Conservation (phyloP, 306 rosid species). For the Biancaea sappan region DNA sequence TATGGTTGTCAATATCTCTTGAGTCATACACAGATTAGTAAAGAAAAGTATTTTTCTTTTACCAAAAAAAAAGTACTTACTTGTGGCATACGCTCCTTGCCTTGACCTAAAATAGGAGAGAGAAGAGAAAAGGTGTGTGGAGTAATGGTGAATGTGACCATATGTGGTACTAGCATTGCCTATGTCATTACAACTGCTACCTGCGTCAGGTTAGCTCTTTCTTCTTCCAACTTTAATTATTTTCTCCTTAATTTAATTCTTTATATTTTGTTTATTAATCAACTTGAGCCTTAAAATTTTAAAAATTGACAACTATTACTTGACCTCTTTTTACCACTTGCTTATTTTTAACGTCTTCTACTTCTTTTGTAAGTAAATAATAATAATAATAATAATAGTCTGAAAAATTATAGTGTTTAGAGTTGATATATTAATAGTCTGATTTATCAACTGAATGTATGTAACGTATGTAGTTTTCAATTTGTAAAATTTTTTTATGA, state of each 20-base stretch:
- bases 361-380: no score
- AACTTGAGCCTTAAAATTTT: no score
- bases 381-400: no score
- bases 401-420: no score
- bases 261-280: background rate
- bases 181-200: slow-evolving; percentile 4
- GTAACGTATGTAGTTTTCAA: no score
- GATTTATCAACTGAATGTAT: no score
- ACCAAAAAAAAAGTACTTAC: background rate
- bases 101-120: background rate
- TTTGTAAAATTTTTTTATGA: no score
- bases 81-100: background rate
- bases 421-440: no score
- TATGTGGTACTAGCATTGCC: background rate
- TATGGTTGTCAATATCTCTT: background rate
- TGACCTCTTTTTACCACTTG: no score
- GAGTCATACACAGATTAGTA: background rate
- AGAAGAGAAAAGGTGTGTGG: background rate
- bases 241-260: background rate
- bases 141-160: background rate
- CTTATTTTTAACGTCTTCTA: no score
- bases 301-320: no score
- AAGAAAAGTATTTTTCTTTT: background rate
- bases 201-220: slow-evolving; percentile 3
- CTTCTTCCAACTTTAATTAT: background rate